Evolutionary conservation across 345 rosid species (phyloP).

Genomic region (Pelargonium nanum): DNA sequence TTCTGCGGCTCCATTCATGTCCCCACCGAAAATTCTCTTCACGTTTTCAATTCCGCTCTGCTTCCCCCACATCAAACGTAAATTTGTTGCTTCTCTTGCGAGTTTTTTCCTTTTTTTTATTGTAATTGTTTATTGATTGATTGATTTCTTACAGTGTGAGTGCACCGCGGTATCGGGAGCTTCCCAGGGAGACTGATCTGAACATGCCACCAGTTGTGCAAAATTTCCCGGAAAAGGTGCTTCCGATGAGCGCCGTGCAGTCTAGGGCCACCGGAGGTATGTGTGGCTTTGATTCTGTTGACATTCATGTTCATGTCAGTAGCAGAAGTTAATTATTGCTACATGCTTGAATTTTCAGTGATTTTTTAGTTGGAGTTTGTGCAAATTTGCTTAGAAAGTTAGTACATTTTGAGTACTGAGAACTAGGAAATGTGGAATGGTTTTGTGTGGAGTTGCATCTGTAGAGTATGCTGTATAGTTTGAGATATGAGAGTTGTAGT

Average conservation of each 20-base stretch:
- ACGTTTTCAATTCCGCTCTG: slow-evolving; percentile 54
- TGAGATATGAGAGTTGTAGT: not conserved
- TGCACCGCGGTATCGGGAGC: slow-evolving; percentile 71
- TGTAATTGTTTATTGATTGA: not conserved
- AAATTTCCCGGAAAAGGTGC: slow-evolving; percentile 52
- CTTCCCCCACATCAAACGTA: slow-evolving; percentile 65
- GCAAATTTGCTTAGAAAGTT: not conserved
- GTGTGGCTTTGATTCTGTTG: slow-evolving; percentile 3
- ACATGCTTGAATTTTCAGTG: not conserved
- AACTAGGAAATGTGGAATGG: not conserved
- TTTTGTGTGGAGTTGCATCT: too few species aligned
- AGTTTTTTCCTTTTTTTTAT: not conserved
- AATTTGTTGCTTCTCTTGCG: not conserved
- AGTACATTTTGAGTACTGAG: not conserved
- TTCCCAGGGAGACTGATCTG: slow-evolving; percentile 83
- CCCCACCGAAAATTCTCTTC: slow-evolving; percentile 64
- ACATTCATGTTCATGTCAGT: too few species aligned
- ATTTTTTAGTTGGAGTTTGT: not conserved
- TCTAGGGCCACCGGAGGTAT: slow-evolving; percentile 58
- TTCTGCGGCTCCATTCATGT: slow-evolving; percentile 92
- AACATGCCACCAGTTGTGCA: slow-evolving; percentile 61
- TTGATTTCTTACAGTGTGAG: slow-evolving; percentile 35
- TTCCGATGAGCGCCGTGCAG: slow-evolving; percentile 53
- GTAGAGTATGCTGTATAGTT: not conserved
- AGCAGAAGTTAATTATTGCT: not conserved